phyloP scores from a whole-genome alignment of 495 filamentous ascomycete genomes.

The Lasiosphaeria miniovina region DNA sequence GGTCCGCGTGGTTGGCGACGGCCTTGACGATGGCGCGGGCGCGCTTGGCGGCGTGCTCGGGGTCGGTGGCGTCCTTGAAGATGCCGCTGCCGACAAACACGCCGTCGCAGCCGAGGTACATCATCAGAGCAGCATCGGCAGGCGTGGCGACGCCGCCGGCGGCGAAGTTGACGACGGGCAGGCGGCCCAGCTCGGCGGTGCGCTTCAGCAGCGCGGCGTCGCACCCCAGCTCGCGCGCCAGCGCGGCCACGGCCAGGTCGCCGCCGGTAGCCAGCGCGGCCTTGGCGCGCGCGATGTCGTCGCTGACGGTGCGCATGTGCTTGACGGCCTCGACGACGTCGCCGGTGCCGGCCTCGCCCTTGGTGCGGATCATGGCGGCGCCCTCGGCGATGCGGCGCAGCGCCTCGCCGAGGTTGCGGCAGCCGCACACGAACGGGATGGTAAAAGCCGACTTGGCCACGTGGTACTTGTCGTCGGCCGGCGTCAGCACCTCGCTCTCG shows the following conservation, averaged over 20 bases:
- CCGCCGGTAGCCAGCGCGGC: conserved; percentile 55
- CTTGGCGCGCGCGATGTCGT: conserved; percentile 74
- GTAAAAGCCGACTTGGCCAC: conserved; percentile 83
- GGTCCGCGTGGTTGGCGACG: conserved; percentile 81
- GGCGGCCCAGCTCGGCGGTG: conserved; percentile 77
- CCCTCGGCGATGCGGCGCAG: conserved; percentile 89
- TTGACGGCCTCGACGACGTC: conserved; percentile 95
- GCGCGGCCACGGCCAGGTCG: conserved; percentile 65
- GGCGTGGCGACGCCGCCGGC: conserved; percentile 96
- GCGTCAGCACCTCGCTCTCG: conserved; percentile 94
- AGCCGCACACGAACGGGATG: conserved; percentile 94
- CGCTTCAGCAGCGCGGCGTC: conserved; percentile 77
- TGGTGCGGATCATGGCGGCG: conserved; percentile 98
- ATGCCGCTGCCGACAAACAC: conserved; percentile 97
- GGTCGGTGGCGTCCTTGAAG: conserved; percentile 68
- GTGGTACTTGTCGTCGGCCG: conserved; percentile 86
- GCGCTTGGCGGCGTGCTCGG: conserved; percentile 78
- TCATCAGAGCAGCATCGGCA: conserved; percentile 97
- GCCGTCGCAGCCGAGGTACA: conserved; percentile 97
- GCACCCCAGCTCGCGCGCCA: conserved; percentile 77
- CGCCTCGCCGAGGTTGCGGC: conserved; percentile 92
- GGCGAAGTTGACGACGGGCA: conserved; percentile 97
- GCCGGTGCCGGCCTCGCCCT: conserved; percentile 97
- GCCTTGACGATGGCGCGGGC: conserved; percentile 95
- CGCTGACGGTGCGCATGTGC: conserved; percentile 89